Evolutionary conservation across 306 rosid species (phyloP).

Genomic region (Luffa acutangula): DNA sequence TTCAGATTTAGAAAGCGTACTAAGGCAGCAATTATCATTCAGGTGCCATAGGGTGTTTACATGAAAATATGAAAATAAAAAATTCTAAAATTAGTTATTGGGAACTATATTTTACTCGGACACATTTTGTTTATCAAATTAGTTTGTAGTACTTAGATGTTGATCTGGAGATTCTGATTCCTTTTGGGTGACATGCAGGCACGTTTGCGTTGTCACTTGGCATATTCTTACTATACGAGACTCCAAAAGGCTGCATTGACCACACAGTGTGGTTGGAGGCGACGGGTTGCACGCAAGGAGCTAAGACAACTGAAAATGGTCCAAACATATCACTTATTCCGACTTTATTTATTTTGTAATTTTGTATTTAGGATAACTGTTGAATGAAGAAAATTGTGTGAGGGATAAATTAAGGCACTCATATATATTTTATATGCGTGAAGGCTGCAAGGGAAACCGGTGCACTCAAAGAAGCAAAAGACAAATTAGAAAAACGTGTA

Average conservation of each 20-base stretch:
- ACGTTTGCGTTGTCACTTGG: constrained; percentile 53
- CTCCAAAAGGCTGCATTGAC: constrained; percentile 73
- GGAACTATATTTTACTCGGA: neutral
- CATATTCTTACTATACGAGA: constrained; percentile 63
- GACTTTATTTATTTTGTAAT: constrained; percentile 17
- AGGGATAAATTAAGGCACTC: constrained; percentile 11
- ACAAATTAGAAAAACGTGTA: constrained; percentile 98
- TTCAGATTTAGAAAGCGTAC: constrained; percentile 94
- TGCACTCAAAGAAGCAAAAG: constrained; percentile 96
- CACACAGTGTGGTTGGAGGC: constrained; percentile 96
- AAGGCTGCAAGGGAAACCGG: constrained; percentile 99
- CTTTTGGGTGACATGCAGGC: constrained; percentile 37
- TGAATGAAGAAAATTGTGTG: constrained; percentile 7
- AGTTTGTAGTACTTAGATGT: neutral
- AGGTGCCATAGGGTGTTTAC: constrained; percentile 34
- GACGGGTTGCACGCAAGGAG: constrained; percentile 86
- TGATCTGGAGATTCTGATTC: neutral
- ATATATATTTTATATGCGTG: constrained; percentile 18
- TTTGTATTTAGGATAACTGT: constrained; percentile 9
- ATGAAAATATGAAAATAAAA: neutral
- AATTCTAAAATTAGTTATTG: neutral
- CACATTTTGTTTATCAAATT: neutral
- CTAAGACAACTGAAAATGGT: constrained; percentile 97
- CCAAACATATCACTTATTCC: constrained; percentile 9
- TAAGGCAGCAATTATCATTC: constrained; percentile 73